These are phyloP conservation scores for Leishmania guyanensis DNA, from an alignment of 208 protist genomes.

Conservation along the genomic window DNA sequence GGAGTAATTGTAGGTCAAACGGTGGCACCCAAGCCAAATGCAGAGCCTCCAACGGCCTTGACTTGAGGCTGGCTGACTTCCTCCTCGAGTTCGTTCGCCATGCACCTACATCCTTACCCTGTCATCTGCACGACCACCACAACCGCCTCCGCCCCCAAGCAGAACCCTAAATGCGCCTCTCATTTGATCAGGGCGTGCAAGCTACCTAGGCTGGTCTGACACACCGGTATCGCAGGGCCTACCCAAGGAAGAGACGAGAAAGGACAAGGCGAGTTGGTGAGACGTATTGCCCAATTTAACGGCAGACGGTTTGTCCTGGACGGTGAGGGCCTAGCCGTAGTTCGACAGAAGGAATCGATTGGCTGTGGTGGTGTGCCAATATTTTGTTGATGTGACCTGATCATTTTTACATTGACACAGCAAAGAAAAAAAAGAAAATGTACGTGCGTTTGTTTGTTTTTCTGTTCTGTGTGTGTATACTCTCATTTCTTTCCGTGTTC, in stretches of 20 bases:
- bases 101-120: not conserved
- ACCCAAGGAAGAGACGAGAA: not conserved
- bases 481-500: not conserved
- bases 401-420: not conserved
- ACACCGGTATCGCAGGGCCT: not conserved
- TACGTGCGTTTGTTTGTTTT: not conserved
- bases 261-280: not conserved
- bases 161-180: not conserved
- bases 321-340: not conserved
- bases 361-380: not conserved
- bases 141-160: not conserved
- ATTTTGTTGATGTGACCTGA: not conserved
- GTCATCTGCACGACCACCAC: not conserved
- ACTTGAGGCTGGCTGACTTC: not conserved
- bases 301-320: not conserved
- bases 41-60: not conserved
- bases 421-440: not conserved
- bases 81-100: not conserved
- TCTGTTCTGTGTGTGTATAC: constrained; percentile 1
- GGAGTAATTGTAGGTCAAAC: not conserved
- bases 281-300: not conserved
- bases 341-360: not conserved
- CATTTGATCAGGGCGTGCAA: not conserved
- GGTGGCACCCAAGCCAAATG: not conserved
- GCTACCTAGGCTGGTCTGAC: not conserved